phyloP scores from a whole-genome alignment of 2,329 filamentous ascomycete species.

The Colletotrichum sp. region DNA sequence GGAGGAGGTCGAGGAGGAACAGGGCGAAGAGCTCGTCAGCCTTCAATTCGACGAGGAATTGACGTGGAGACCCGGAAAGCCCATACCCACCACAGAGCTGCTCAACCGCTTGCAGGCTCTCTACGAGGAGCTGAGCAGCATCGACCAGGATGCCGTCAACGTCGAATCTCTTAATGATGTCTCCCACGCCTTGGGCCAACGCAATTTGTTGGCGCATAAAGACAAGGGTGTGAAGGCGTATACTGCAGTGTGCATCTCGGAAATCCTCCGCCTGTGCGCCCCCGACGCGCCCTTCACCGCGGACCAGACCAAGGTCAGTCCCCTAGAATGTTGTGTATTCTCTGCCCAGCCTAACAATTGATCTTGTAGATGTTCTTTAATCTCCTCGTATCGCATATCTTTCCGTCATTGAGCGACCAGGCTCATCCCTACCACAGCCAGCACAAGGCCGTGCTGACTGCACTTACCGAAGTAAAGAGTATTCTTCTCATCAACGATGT shows the following conservation, averaged over 20 bases:
- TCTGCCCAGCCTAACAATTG: background rate
- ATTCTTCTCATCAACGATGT: constrained; percentile 91
- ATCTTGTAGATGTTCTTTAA: constrained; percentile 84
- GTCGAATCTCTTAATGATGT: constrained; percentile 83
- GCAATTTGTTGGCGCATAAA: constrained; percentile 86
- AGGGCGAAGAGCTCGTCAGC: constrained; percentile 33
- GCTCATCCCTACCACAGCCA: constrained; percentile 90
- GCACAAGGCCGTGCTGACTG: constrained; percentile 89
- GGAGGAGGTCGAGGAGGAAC: constrained; percentile 21
- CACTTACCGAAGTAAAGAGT: constrained; percentile 91
- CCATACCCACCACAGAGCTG: constrained; percentile 83
- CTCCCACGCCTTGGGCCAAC: constrained; percentile 82
- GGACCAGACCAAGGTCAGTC: constrained; percentile 82
- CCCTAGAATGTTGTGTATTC: background rate
- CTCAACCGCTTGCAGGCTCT: constrained; percentile 81
- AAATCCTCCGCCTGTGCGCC: constrained; percentile 90
- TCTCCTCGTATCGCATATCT: constrained; percentile 81
- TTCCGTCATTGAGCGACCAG: constrained; percentile 85
- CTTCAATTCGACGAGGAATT: constrained; percentile 86
- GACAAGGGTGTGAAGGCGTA: constrained; percentile 93
- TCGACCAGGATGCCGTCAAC: constrained; percentile 87
- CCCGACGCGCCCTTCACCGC: constrained; percentile 93
- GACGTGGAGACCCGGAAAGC: constrained; percentile 89
- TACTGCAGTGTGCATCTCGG: constrained; percentile 86
- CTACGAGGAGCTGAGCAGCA: constrained; percentile 79